Evolutionary conservation across 352 stramenopile species (phyloP).

Genomic region (Pythium biforme): DNA sequence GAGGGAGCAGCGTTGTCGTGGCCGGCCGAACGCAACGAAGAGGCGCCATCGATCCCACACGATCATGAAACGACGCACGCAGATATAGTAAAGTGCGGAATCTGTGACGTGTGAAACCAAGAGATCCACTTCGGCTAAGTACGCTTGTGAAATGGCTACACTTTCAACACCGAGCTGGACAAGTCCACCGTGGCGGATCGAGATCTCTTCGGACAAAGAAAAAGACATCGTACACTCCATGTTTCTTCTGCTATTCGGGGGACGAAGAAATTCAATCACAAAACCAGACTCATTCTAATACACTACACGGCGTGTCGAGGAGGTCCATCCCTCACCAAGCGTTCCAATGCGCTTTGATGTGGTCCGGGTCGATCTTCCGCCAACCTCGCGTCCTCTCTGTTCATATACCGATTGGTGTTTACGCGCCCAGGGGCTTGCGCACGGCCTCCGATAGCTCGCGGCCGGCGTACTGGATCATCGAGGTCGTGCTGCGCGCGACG

Average conservation of each 20-base stretch:
- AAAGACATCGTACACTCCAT: too few species aligned
- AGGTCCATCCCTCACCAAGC: neutral
- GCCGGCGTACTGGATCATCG: conserved; percentile 56
- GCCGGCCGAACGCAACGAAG: neutral
- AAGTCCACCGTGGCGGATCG: too few species aligned
- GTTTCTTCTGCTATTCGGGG: too few species aligned
- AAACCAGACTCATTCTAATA: conserved; percentile 7
- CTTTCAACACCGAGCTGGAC: too few species aligned
- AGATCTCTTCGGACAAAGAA: too few species aligned
- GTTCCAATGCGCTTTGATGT: conserved; percentile 1
- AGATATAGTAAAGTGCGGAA: conserved; percentile 12
- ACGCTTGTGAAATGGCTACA: neutral
- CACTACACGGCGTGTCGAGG: neutral
- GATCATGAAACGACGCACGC: conserved; percentile 8
- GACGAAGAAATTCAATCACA: too few species aligned
- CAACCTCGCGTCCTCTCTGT: neutral
- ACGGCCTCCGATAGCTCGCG: conserved; percentile 42
- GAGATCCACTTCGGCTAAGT: neutral
- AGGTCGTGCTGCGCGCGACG: conserved; percentile 40
- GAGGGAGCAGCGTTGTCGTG: too few species aligned
- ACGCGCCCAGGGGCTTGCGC: conserved; percentile 36
- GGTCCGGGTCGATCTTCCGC: neutral
- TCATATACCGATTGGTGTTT: conserved; percentile 8
- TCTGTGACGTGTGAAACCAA: conserved; percentile 14
- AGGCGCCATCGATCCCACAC: neutral